Conservation (phyloP, 2,329 filamentous ascomycete species). For the Trichoderma harzianum region DNA sequence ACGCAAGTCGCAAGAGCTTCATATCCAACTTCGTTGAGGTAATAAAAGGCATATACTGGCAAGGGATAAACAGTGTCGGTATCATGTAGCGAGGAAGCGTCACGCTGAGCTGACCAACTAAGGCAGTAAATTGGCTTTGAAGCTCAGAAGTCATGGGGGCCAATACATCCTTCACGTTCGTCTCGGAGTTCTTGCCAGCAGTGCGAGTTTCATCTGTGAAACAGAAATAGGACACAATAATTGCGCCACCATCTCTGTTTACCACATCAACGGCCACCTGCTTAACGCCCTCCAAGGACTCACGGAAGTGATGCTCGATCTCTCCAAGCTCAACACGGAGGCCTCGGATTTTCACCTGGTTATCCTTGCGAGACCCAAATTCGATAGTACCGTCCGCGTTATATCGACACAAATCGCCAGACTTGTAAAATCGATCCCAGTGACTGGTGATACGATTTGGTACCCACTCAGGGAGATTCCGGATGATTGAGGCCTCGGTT, state of each 20-base stretch:
- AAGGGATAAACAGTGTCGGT: conserved; percentile 16
- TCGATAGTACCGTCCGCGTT: conserved; percentile 22
- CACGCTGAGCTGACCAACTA: conserved; percentile 15
- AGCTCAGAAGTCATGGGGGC: conserved; percentile 3
- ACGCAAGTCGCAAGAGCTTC: conserved; percentile 10
- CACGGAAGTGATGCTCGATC: conserved; percentile 19
- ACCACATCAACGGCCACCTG: conserved; percentile 17
- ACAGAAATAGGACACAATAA: conserved; percentile 15
- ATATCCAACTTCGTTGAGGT: conserved; percentile 20
- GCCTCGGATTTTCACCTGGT: conserved; percentile 25
- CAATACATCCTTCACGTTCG: neutral
- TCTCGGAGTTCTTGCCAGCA: neutral
- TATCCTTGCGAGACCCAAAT: conserved; percentile 24
- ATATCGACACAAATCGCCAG: conserved; percentile 22
- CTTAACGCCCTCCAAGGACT: conserved; percentile 1
- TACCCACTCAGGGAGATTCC: neutral
- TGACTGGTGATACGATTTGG: neutral
- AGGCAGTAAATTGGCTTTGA: neutral
- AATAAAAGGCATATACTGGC: conserved; percentile 15
- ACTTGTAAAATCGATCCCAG: conserved; percentile 20
- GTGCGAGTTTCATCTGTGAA: conserved; percentile 11
- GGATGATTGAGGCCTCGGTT: conserved; percentile 11
- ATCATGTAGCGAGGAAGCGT: conserved; percentile 18
- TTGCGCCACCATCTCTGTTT: conserved; percentile 4
- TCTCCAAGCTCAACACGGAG: conserved; percentile 24